Evolutionary conservation across 2,329 filamentous ascomycete species (phyloP).

Genomic region (Incumbomyces delicatus): DNA sequence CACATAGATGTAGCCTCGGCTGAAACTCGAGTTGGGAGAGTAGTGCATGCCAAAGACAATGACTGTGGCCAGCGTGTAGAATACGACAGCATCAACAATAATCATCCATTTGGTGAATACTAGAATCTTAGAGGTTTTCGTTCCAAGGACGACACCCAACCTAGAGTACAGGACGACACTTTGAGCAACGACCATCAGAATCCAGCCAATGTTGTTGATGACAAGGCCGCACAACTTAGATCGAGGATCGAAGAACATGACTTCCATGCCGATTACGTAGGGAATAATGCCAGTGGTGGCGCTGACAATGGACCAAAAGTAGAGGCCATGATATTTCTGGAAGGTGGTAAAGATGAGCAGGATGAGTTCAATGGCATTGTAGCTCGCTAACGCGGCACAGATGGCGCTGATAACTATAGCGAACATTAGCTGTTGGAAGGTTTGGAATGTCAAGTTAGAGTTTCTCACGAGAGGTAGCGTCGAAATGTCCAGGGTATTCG

Average conservation of each 20-base stretch:
- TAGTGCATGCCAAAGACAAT: slow-evolving; percentile 10
- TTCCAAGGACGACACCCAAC: slow-evolving; percentile 49
- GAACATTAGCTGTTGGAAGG: background rate
- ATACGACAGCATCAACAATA: slow-evolving; percentile 42
- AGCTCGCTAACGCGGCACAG: slow-evolving; percentile 20
- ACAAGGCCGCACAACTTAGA: slow-evolving; percentile 22
- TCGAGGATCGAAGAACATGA: slow-evolving; percentile 8
- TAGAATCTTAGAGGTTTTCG: slow-evolving; percentile 40
- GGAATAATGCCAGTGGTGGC: slow-evolving; percentile 36
- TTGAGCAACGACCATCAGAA: slow-evolving; percentile 53
- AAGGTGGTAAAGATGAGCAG: slow-evolving; percentile 40
- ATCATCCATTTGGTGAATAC: slow-evolving; percentile 49
- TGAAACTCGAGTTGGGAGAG: slow-evolving; percentile 23
- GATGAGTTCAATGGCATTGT: slow-evolving; percentile 35
- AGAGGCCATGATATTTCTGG: slow-evolving; percentile 37
- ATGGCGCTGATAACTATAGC: slow-evolving; percentile 2
- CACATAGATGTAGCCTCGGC: slow-evolving; percentile 31
- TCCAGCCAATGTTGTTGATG: slow-evolving; percentile 46
- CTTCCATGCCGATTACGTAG: slow-evolving; percentile 22
- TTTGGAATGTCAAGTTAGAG: background rate
- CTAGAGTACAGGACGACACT: slow-evolving; percentile 54
- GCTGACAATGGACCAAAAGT: slow-evolving; percentile 41
- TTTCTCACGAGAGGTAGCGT: slow-evolving; percentile 6
- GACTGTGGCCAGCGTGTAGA: slow-evolving; percentile 39
- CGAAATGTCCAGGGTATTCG: slow-evolving; percentile 5